A percentile compares a stretch with the other conserved stretches of the same genome.
Evolutionary conservation across 2,329 filamentous ascomycete genomes (phyloP).

Genomic region (Fusarium multiceps): DNA sequence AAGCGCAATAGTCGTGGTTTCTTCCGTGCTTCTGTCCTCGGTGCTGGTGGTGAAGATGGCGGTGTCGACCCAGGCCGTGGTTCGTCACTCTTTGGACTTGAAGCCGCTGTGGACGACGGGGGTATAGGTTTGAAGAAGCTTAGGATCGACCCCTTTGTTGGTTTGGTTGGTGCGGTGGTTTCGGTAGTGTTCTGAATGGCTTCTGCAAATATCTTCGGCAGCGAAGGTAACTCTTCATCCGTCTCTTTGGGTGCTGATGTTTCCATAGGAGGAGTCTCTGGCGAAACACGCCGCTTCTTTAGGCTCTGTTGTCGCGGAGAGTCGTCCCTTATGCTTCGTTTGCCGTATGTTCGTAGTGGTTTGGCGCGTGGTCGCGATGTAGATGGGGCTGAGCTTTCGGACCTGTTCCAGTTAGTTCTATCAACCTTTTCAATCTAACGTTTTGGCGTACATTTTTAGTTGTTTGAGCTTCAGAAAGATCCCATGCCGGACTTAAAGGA

Average conservation of each 20-base stretch:
- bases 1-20: constrained; percentile 49
- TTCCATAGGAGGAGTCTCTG: neutral
- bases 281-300: constrained; percentile 44
- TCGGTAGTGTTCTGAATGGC: neutral
- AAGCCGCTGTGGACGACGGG: constrained; percentile 1
- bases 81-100: constrained; percentile 32
- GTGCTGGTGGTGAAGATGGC: constrained; percentile 35
- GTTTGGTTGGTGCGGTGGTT: neutral
- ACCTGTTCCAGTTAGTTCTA: constrained; percentile 43
- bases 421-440: neutral
- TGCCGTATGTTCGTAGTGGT: constrained; percentile 56
- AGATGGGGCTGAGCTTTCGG: constrained; percentile 44
- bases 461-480: neutral
- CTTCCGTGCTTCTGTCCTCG: constrained; percentile 17
- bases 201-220: neutral
- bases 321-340: constrained; percentile 48
- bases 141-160: constrained; percentile 53
- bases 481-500: constrained; percentile 16
- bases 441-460: neutral
- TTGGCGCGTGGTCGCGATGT: constrained; percentile 48
- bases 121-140: constrained; percentile 55
- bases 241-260: neutral
- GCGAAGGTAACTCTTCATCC: neutral
- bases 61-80: constrained; percentile 36
- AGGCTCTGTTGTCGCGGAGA: constrained; percentile 19